Conservation (phyloP, 2,329 filamentous ascomycete genomes). For the Neopestalotiopsis clavispora region DNA sequence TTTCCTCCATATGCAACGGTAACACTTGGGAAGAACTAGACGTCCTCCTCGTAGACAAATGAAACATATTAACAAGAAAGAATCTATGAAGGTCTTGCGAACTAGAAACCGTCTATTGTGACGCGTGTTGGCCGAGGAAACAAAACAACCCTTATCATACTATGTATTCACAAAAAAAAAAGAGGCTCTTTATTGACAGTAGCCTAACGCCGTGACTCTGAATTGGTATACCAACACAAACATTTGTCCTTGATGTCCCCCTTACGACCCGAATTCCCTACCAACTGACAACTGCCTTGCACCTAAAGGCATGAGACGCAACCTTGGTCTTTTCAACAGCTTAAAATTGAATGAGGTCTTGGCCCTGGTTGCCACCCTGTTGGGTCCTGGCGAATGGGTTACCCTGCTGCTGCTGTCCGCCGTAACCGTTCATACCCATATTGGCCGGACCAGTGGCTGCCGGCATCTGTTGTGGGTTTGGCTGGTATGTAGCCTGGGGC, state of each 20-base stretch:
- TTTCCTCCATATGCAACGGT: too few relatives aligned
- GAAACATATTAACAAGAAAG: not conserved
- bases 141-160: not conserved
- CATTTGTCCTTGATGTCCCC: not conserved
- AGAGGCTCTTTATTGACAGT: constrained; percentile 10
- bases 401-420: constrained; percentile 40
- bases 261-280: not conserved
- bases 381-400: constrained; percentile 65
- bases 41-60: not conserved
- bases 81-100: not conserved
- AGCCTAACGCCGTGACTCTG: constrained; percentile 14
- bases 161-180: not conserved
- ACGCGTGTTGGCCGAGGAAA: not conserved
- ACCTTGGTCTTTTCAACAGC: not conserved
- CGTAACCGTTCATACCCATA: constrained; percentile 58
- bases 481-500: constrained; percentile 60
- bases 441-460: constrained; percentile 62
- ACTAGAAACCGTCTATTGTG: constrained; percentile 1
- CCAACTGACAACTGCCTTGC: not conserved
- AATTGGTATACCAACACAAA: constrained; percentile 7
- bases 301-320: not conserved
- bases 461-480: constrained; percentile 51
- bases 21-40: too few relatives aligned
- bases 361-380: constrained; percentile 50
- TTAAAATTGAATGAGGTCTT: constrained; percentile 69